Evolutionary conservation across 2,329 filamentous ascomycete genomes (phyloP).

Genomic region (Venturia aucupariae): DNA sequence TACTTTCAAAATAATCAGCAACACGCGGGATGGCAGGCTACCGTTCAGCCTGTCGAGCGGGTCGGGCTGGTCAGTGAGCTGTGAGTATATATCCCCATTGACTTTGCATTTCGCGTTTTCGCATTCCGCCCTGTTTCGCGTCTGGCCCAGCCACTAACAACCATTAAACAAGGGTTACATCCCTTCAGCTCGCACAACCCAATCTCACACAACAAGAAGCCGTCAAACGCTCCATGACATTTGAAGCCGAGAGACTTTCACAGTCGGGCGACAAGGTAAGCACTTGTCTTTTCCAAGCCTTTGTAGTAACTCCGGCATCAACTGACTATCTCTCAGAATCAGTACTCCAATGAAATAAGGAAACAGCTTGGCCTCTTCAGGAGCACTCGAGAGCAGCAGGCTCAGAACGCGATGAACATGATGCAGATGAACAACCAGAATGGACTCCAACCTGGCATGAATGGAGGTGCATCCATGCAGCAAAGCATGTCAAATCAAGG

Average conservation of each 20-base stretch:
- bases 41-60: background rate
- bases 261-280: constrained; percentile 5
- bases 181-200: constrained; percentile 5
- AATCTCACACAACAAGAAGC: background rate
- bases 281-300: no score
- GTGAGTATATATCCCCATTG: background rate
- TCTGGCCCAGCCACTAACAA: background rate
- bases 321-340: background rate
- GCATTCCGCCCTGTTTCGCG: background rate
- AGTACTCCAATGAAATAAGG: constrained; percentile 4
- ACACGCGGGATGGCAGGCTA: constrained; percentile 6
- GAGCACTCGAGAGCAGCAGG: background rate
- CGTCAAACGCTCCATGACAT: constrained; percentile 4
- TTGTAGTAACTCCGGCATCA: background rate
- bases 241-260: background rate
- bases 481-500: constrained; percentile 30
- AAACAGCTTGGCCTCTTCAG: constrained; percentile 2
- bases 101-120: background rate
- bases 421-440: constrained; percentile 10
- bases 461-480: constrained; percentile 27
- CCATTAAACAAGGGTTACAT: constrained; percentile 7
- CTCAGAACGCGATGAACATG: constrained; percentile 1
- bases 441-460: constrained; percentile 20
- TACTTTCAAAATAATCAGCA: constrained; percentile 1
- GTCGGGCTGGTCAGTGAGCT: constrained; percentile 1